Evolutionary conservation across 2,329 filamentous ascomycete genomes (phyloP).

Genomic region (Huntiella bhutanensis): DNA sequence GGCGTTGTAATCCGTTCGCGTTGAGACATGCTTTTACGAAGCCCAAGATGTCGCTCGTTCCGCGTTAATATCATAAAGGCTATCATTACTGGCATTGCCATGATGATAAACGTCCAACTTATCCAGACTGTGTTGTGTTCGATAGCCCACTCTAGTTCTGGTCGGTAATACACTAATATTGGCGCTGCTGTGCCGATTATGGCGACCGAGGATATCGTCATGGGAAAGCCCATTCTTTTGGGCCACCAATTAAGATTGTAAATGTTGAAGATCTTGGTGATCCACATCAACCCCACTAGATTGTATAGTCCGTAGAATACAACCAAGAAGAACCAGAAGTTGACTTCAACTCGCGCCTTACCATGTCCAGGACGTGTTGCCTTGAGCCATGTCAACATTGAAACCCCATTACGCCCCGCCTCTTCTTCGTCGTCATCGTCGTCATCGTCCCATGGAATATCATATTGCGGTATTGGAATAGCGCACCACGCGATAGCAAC

Average conservation of each 20-base stretch:
- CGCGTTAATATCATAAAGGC: conserved; percentile 44
- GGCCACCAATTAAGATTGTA: conserved; percentile 59
- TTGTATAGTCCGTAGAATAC: conserved; percentile 55
- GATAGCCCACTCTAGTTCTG: conserved; percentile 33
- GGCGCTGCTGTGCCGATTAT: conserved; percentile 39
- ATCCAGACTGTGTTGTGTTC: conserved; percentile 50
- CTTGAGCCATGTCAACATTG: conserved; percentile 14
- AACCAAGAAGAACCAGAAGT: conserved; percentile 55
- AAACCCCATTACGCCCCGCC: conserved; percentile 15
- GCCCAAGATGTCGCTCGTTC: conserved; percentile 42
- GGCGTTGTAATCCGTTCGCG: conserved; percentile 49
- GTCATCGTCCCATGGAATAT: conserved; percentile 25
- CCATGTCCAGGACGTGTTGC: conserved; percentile 38
- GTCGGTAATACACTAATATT: conserved; percentile 39
- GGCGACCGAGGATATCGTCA: conserved; percentile 44
- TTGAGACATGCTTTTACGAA: conserved; percentile 42
- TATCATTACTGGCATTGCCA: conserved; percentile 49
- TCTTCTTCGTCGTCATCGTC: conserved; percentile 18
- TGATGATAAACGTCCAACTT: conserved; percentile 49
- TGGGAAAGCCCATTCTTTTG: conserved; percentile 40
- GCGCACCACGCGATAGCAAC: conserved; percentile 46
- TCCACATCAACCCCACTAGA: conserved; percentile 47
- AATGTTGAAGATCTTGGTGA: conserved; percentile 53
- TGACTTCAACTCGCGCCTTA: conserved; percentile 41
- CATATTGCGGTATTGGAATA: conserved; percentile 45